phyloP scores from a whole-genome alignment of 2,329 filamentous ascomycete genomes.

The Aspergillus sp. region DNA sequence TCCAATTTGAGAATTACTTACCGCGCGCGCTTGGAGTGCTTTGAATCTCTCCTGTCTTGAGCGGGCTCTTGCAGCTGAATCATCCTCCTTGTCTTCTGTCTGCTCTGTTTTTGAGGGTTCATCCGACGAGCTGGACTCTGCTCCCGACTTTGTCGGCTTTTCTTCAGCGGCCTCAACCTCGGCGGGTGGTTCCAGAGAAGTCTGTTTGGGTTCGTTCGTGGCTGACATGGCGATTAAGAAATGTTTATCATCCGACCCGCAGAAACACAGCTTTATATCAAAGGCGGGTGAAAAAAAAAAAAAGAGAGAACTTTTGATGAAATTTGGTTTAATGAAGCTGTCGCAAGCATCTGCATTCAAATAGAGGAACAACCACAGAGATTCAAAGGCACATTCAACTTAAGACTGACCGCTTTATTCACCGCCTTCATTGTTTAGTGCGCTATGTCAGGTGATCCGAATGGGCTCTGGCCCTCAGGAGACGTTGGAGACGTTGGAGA shows the following conservation, averaged over 20 bases:
- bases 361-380: background rate
- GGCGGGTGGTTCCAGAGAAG: conserved; percentile 1
- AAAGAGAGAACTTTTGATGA: too few relatives aligned
- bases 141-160: conserved; percentile 14
- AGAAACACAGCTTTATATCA: background rate
- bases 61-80: conserved; percentile 38
- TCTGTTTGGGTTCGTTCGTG: conserved; percentile 5
- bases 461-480: background rate
- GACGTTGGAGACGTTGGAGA: background rate
- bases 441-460: background rate
- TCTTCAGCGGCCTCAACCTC: conserved; percentile 9
- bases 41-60: conserved; percentile 82
- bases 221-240: conserved; percentile 14
- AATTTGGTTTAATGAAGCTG: background rate
- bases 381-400: background rate
- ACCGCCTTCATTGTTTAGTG: conserved; percentile 1
- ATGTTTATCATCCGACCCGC: background rate
- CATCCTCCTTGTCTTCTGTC: conserved; percentile 20
- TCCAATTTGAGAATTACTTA: conserved; percentile 28
- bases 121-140: background rate
- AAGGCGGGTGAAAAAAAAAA: too few relatives aligned
- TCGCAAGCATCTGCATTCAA: background rate
- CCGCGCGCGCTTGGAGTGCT: conserved; percentile 76
- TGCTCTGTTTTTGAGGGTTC: background rate
- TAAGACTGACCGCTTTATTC: conserved; percentile 1